phyloP scores from a whole-genome alignment of 352 stramenopile species.

The Phytophthora sp. region DNA sequence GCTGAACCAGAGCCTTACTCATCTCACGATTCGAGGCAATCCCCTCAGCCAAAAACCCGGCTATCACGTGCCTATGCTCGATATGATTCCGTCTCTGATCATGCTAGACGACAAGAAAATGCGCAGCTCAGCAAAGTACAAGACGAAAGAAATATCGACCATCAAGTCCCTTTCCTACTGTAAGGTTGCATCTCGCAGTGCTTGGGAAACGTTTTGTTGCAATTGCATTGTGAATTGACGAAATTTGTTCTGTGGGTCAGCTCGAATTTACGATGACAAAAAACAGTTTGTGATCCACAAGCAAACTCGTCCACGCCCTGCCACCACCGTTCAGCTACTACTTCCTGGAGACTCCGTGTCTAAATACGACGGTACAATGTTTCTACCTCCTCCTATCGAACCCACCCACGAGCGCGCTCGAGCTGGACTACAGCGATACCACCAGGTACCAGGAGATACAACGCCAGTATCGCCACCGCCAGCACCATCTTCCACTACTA shows the following conservation, averaged over 20 bases:
- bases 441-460: not conserved
- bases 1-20: slow-evolving; percentile 71
- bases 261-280: slow-evolving; percentile 81
- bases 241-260: slow-evolving; percentile 24
- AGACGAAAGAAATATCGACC: slow-evolving; percentile 30
- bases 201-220: not conserved
- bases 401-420: slow-evolving; percentile 41
- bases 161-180: slow-evolving; percentile 80
- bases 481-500: slow-evolving; percentile 10
- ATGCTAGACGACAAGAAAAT: slow-evolving; percentile 84
- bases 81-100: slow-evolving; percentile 76
- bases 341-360: slow-evolving; percentile 42
- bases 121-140: slow-evolving; percentile 51
- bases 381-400: slow-evolving; percentile 51
- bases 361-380: slow-evolving; percentile 66
- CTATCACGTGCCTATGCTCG: slow-evolving; percentile 70
- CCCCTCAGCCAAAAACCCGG: slow-evolving; percentile 65
- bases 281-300: slow-evolving; percentile 78
- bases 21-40: slow-evolving; percentile 72
- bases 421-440: slow-evolving; percentile 25
- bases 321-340: slow-evolving; percentile 42
- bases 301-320: slow-evolving; percentile 44
- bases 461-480: slow-evolving; percentile 10
- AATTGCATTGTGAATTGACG: not conserved
- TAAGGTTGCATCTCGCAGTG: slow-evolving; percentile 44